Evolutionary conservation across 2,329 filamentous ascomycete genomes (phyloP).

Genomic region (Nigrospora osmanthi): DNA sequence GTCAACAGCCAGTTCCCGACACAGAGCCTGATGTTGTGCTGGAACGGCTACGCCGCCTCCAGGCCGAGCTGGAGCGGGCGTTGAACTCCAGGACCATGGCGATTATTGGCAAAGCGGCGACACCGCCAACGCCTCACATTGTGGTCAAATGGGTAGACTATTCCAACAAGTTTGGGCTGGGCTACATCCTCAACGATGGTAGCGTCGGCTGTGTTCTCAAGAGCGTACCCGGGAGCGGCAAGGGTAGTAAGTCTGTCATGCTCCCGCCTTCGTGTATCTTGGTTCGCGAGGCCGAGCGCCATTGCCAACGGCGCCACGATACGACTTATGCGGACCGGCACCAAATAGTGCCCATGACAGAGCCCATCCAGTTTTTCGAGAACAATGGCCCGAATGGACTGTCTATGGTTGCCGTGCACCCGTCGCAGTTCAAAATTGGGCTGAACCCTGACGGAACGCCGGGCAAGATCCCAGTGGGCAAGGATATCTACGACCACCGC

Average conservation of each 20-base stretch:
- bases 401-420: slow-evolving; percentile 54
- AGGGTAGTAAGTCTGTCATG: slow-evolving; percentile 39
- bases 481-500: slow-evolving; percentile 56
- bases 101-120: slow-evolving; percentile 45
- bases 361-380: slow-evolving; percentile 66
- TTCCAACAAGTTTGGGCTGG: slow-evolving; percentile 77
- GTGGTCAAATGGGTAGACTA: slow-evolving; percentile 84
- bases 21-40: slow-evolving; percentile 52
- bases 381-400: slow-evolving; percentile 60
- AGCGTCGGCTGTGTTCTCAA: slow-evolving; percentile 66
- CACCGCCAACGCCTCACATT: slow-evolving; percentile 51
- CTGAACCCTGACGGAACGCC: slow-evolving; percentile 50
- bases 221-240: slow-evolving; percentile 42
- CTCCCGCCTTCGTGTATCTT: slow-evolving; percentile 66
- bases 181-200: slow-evolving; percentile 76
- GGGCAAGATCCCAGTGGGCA: slow-evolving; percentile 54
- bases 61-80: slow-evolving; percentile 53
- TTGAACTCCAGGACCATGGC: slow-evolving; percentile 58
- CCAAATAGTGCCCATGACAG: slow-evolving; percentile 57
- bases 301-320: slow-evolving; percentile 56
- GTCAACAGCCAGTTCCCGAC: slow-evolving; percentile 38
- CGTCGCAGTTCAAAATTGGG: slow-evolving; percentile 50
- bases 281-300: slow-evolving; percentile 62
- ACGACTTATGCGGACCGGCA: slow-evolving; percentile 45
- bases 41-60: slow-evolving; percentile 45